A percentile compares a stretch with the other conserved stretches of the same genome.
These are phyloP conservation scores for Peterozyma xylosa DNA, from an alignment of 805 yeast genomes.

Conservation along the genomic window DNA sequence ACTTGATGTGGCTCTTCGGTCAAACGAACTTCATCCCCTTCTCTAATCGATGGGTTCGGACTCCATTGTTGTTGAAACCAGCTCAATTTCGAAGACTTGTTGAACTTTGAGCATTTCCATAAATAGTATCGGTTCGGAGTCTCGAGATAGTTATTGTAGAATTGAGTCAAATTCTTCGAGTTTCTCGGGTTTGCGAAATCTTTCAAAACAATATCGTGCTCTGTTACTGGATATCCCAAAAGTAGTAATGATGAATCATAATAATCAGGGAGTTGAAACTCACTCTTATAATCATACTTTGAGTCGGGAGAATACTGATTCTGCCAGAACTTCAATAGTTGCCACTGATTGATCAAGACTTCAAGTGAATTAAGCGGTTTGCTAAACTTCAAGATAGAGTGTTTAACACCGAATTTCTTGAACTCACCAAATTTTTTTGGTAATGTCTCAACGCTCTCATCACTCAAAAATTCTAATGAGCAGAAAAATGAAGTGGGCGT, in stretches of 20 bases:
- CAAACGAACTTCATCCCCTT: conserved; percentile 9
- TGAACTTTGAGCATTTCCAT: background rate
- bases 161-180: background rate
- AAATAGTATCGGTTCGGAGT: background rate
- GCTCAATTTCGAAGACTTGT: background rate
- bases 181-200: conserved; percentile 4
- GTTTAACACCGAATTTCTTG: conserved; percentile 18
- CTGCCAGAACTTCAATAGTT: conserved; percentile 11
- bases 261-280: conserved; percentile 24
- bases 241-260: conserved; percentile 21
- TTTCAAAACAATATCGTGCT: conserved; percentile 8
- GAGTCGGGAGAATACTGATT: conserved; percentile 21
- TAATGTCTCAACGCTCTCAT: conserved; percentile 14
- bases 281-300: too few relatives aligned
- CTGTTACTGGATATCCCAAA: background rate
- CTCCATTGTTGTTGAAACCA: conserved; percentile 7
- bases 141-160: background rate
- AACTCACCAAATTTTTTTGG: conserved; percentile 17
- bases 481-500: background rate
- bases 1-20: conserved; percentile 2
- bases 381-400: conserved; percentile 20
- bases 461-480: background rate
- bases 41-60: conserved; percentile 18
- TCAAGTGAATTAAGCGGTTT: conserved; percentile 17
- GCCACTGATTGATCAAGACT: conserved; percentile 20